These are phyloP conservation scores for Penicillium polonicum DNA, from an alignment of 2,329 filamentous ascomycete species.

Conservation along the genomic window DNA sequence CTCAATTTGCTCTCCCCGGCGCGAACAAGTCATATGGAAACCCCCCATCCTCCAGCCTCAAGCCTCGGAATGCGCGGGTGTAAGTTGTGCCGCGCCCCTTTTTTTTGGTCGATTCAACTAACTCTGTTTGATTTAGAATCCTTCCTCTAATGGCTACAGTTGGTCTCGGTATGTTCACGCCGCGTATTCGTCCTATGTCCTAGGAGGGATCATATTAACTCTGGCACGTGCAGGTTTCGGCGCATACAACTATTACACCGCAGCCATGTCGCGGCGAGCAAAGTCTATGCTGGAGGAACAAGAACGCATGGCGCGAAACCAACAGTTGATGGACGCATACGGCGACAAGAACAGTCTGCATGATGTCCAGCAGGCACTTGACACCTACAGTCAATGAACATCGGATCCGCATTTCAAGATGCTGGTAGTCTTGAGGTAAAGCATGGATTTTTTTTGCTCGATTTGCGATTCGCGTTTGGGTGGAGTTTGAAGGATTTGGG, in stretches of 20 bases:
- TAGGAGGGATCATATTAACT: constrained; percentile 2
- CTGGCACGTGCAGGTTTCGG: constrained; percentile 21
- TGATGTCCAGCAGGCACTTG: constrained; percentile 47
- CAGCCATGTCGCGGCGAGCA: constrained; percentile 13
- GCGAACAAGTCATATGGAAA: constrained; percentile 18
- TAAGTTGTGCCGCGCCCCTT: constrained; percentile 11
- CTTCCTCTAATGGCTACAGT: constrained; percentile 22
- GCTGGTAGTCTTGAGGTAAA: background rate
- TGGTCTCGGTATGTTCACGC: constrained; percentile 19
- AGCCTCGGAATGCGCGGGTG: constrained; percentile 19
- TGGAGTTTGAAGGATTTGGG: background rate
- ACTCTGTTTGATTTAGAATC: constrained; percentile 12
- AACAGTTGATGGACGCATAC: constrained; percentile 48
- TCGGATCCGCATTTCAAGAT: background rate
- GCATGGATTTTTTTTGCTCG: background rate
- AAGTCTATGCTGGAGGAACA: constrained; percentile 28
- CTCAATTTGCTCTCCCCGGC: constrained; percentile 19
- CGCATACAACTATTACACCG: constrained; percentile 26
- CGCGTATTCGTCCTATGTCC: background rate
- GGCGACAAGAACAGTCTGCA: constrained; percentile 45
- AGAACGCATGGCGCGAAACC: constrained; percentile 38
- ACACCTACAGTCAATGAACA: constrained; percentile 43
- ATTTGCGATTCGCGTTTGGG: background rate
- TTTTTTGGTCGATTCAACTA: background rate
- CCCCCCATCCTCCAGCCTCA: constrained; percentile 13